phyloP scores from a whole-genome alignment of 257 asterid species.

The Mentha longifolia region DNA sequence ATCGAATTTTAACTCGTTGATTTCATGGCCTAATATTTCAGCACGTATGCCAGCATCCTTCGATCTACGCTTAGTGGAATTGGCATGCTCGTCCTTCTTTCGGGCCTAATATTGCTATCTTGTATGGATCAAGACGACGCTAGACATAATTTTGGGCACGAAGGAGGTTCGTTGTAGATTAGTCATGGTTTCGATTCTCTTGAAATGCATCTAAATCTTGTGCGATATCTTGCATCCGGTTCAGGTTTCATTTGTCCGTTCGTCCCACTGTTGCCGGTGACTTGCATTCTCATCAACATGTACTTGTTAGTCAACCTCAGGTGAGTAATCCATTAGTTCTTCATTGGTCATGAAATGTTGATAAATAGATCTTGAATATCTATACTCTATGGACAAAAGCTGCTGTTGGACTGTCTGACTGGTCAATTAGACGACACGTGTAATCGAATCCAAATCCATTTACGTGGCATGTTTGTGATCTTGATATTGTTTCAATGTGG shows the following conservation, averaged over 20 bases:
- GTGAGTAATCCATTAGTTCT: conserved; percentile 45
- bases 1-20: not conserved
- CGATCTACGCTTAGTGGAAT: conserved; percentile 63
- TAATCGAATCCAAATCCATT: not conserved
- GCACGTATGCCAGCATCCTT: conserved; percentile 56
- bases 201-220: not conserved
- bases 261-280: conserved; percentile 82
- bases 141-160: conserved; percentile 80
- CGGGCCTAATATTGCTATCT: conserved; percentile 63
- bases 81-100: conserved; percentile 63
- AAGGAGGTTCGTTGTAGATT: conserved; percentile 66
- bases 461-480: not conserved
- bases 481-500: not conserved
- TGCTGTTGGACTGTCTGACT: too few species aligned
- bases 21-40: conserved; percentile 18
- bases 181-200: not conserved
- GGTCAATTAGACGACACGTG: not conserved
- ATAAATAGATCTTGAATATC: not conserved
- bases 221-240: conserved; percentile 17
- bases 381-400: too few species aligned
- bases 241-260: conserved; percentile 95
- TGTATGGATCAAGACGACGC: conserved; percentile 85
- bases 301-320: conserved; percentile 91
- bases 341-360: not conserved
- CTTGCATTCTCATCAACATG: conserved; percentile 81